Evolutionary conservation across 1,284 basidiomycete genomes (phyloP).

Genomic region (Austroboletus niveus): DNA sequence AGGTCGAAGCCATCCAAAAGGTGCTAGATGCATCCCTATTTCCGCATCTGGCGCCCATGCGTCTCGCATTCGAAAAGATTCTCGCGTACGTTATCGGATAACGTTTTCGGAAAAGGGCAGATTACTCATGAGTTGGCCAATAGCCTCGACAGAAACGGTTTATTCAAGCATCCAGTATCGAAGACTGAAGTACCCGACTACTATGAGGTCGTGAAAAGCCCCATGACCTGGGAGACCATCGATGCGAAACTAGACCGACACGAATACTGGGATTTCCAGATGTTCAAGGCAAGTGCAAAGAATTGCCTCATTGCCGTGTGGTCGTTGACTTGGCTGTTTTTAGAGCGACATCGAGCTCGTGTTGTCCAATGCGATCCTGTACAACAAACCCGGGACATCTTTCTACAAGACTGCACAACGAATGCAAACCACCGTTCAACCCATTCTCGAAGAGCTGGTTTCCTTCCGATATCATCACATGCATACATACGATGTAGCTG

Average conservation of each 20-base stretch:
- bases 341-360: slow-evolving; percentile 85
- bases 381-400: slow-evolving; percentile 77
- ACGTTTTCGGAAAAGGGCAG: background rate
- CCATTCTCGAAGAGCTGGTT: slow-evolving; percentile 63
- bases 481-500: background rate
- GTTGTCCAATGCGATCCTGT: slow-evolving; percentile 81
- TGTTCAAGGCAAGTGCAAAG: slow-evolving; percentile 64
- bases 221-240: slow-evolving; percentile 90
- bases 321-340: background rate
- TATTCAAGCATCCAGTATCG: slow-evolving; percentile 84
- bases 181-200: slow-evolving; percentile 87
- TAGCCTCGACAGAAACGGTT: slow-evolving; percentile 73
- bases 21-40: slow-evolving; percentile 68
- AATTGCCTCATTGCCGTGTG: background rate
- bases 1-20: slow-evolving; percentile 69
- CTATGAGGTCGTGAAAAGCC: slow-evolving; percentile 80
- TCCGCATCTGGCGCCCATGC: slow-evolving; percentile 60
- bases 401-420: slow-evolving; percentile 74
- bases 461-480: slow-evolving; percentile 20
- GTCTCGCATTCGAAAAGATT: slow-evolving; percentile 70
- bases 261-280: slow-evolving; percentile 72
- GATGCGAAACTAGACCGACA: slow-evolving; percentile 76
- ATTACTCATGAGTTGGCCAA: slow-evolving; percentile 2
- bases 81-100: slow-evolving; percentile 50
- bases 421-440: slow-evolving; percentile 59